A percentile compares a stretch with the other conserved stretches of the same genome.
Evolutionary conservation across 208 protist species (phyloP).

Genomic region (Trypanosomatidae sp.): DNA sequence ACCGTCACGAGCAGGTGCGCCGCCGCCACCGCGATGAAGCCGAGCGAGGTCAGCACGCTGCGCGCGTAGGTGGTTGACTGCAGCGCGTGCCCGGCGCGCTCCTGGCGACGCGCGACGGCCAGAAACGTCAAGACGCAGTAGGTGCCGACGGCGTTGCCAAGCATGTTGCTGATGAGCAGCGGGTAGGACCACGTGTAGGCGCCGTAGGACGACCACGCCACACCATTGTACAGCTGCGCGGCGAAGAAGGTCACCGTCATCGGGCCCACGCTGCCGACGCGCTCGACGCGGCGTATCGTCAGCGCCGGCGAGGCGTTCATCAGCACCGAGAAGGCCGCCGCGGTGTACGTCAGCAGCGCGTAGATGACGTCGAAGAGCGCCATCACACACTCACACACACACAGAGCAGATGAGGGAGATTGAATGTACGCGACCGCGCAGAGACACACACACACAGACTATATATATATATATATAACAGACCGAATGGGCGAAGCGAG

Average conservation of each 20-base stretch:
- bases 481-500: background rate
- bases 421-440: constrained; percentile 4
- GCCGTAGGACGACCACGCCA: constrained; percentile 48
- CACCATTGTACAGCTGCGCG: constrained; percentile 33
- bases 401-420: background rate
- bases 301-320: constrained; percentile 31
- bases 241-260: constrained; percentile 45
- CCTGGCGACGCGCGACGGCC: constrained; percentile 28
- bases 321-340: constrained; percentile 23
- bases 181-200: constrained; percentile 15
- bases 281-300: constrained; percentile 26
- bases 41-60: constrained; percentile 16
- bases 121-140: constrained; percentile 46
- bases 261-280: constrained; percentile 23
- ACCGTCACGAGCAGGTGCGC: constrained; percentile 17
- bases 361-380: constrained; percentile 11
- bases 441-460: background rate
- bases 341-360: constrained; percentile 25
- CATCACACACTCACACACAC: constrained; percentile 5
- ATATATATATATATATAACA: background rate
- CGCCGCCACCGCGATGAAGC: constrained; percentile 16
- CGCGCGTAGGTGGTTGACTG: constrained; percentile 36
- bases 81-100: constrained; percentile 19
- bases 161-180: constrained; percentile 25
- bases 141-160: constrained; percentile 38